A percentile compares a stretch with the other conserved stretches of the same genome.
These are phyloP conservation scores for Suillus americanus DNA, from an alignment of 768 basidiomycete genomes.

Conservation along the genomic window DNA sequence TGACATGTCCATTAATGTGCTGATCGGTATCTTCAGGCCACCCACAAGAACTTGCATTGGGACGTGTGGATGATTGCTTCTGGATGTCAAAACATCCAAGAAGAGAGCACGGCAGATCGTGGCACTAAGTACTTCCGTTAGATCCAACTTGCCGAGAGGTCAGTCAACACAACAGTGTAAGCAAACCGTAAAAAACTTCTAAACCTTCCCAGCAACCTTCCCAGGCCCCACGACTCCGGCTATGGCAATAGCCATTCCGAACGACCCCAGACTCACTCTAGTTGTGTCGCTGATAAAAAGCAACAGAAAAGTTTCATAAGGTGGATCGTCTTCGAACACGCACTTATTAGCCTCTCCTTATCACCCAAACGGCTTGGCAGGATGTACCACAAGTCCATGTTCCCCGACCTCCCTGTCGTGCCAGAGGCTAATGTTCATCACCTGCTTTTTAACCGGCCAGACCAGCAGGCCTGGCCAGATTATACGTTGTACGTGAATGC, in stretches of 20 bases:
- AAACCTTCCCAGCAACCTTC: neutral
- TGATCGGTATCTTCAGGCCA: neutral
- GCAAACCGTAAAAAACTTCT: neutral
- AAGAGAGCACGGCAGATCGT: neutral
- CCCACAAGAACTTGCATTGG: neutral
- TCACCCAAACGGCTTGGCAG: neutral
- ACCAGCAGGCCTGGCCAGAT: conserved; percentile 55
- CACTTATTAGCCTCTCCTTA: neutral
- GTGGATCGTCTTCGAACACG: neutral
- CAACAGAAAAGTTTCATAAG: neutral
- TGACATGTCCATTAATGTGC: neutral
- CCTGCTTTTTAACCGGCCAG: conserved; percentile 52
- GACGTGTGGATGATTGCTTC: neutral
- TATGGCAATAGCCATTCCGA: conserved; percentile 5
- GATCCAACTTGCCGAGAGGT: neutral
- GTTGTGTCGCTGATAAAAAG: neutral
- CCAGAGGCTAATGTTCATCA: conserved; percentile 57
- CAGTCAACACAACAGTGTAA: neutral
- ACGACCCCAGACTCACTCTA: neutral
- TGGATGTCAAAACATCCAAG: neutral
- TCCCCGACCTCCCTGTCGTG: conserved; percentile 47
- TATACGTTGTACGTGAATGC: conserved; percentile 58
- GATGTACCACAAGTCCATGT: conserved; percentile 62
- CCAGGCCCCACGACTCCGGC: conserved; percentile 6
- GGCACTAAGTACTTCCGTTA: neutral